Evolutionary conservation across 2,329 filamentous ascomycete genomes (phyloP).

Genomic region (Talaromyces atroroseus): DNA sequence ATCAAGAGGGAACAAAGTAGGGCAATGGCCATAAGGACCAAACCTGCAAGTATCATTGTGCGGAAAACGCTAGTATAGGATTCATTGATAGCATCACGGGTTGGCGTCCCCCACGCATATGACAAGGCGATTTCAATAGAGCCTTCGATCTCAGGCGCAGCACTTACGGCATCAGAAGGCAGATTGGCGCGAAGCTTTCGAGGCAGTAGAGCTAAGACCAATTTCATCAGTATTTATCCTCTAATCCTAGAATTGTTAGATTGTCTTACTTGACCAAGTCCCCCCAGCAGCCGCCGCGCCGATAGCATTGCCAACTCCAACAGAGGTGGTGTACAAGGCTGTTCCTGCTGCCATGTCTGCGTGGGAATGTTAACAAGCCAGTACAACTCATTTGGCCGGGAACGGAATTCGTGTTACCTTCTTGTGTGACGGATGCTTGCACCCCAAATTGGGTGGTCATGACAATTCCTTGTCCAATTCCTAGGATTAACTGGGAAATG

Average conservation of each 20-base stretch:
- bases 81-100: constrained; percentile 6
- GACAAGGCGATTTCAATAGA: constrained; percentile 1
- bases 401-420: background rate
- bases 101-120: constrained; percentile 7
- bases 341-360: constrained; percentile 9
- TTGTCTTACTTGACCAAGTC: constrained; percentile 5
- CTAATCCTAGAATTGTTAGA: background rate
- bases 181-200: constrained; percentile 6
- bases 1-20: background rate
- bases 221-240: background rate
- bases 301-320: constrained; percentile 6
- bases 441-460: constrained; percentile 8
- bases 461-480: constrained; percentile 4
- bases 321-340: constrained; percentile 3
- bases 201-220: constrained; percentile 2
- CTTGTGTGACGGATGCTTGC: constrained; percentile 4
- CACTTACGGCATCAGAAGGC: background rate
- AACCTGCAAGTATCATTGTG: constrained; percentile 2
- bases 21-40: constrained; percentile 4
- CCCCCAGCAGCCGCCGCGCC: constrained; percentile 4
- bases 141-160: background rate
- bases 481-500: constrained; percentile 5
- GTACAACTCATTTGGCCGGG: background rate
- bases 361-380: background rate
- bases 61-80: constrained; percentile 8